These are phyloP conservation scores for Plenodomus lindquistii DNA, from an alignment of 2,329 filamentous ascomycete species.

Conservation along the genomic window DNA sequence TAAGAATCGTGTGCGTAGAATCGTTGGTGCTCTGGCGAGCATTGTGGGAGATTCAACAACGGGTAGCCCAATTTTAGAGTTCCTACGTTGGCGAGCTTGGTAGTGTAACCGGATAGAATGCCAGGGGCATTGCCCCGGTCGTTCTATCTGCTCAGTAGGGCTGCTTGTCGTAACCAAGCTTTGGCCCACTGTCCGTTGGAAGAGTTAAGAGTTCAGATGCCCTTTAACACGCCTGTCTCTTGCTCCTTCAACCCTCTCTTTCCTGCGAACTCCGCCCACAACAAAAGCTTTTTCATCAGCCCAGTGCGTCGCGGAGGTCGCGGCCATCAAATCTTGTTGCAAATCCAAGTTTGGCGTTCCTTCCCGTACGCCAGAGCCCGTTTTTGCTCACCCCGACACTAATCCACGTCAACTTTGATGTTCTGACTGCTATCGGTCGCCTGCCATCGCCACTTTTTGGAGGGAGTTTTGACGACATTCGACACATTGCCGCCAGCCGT, in stretches of 20 bases:
- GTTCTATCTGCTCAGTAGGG: slow-evolving; percentile 27
- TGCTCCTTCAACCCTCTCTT: slow-evolving; percentile 22
- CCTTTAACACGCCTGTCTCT: slow-evolving; percentile 21
- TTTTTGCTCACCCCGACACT: slow-evolving; percentile 20
- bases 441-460: slow-evolving; percentile 34
- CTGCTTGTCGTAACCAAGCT: slow-evolving; percentile 41
- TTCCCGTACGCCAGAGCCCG: slow-evolving; percentile 28
- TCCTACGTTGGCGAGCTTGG: no score
- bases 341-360: slow-evolving; percentile 32
- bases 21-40: no score
- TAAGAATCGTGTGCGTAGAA: not conserved
- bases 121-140: slow-evolving; percentile 22
- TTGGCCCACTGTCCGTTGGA: slow-evolving; percentile 36
- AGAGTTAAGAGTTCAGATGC: slow-evolving; percentile 26
- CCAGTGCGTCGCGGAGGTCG: slow-evolving; percentile 17
- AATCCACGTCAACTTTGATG: slow-evolving; percentile 38
- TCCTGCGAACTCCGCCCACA: slow-evolving; percentile 19
- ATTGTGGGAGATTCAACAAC: no score
- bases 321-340: slow-evolving; percentile 34
- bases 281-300: slow-evolving; percentile 30
- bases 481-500: slow-evolving; percentile 17
- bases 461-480: slow-evolving; percentile 36
- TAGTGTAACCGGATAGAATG: no score
- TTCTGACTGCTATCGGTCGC: slow-evolving; percentile 34
- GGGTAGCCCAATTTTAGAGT: no score